Conservation (phyloP, 495 filamentous ascomycete species). For the Geopyxis carbonaria region DNA sequence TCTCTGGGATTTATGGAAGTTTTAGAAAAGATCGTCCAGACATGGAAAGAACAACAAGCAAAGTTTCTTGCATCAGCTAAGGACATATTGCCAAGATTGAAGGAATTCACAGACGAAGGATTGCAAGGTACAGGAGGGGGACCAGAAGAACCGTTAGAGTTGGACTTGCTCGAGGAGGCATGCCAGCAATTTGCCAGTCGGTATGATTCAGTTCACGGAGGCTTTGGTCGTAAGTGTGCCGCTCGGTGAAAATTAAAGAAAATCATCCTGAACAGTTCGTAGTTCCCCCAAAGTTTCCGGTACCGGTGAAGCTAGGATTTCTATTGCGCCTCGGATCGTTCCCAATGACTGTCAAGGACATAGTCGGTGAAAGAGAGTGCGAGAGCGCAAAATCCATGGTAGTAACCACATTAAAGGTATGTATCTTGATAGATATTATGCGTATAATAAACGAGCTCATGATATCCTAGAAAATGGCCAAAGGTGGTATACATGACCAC, state of each 20-base stretch:
- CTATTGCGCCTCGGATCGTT: conserved; percentile 60
- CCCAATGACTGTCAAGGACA: conserved; percentile 53
- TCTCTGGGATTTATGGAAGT: conserved; percentile 63
- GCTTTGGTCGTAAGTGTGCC: conserved; percentile 42
- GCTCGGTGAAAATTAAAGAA: too few species aligned
- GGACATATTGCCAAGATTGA: conserved; percentile 61
- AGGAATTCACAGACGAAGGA: conserved; percentile 49
- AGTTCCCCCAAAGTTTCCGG: conserved; percentile 73
- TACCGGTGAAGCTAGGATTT: conserved; percentile 68
- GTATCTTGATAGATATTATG: neutral
- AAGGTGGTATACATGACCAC: conserved; percentile 82
- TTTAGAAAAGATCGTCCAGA: conserved; percentile 56
- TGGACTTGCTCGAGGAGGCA: conserved; percentile 84
- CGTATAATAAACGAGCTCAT: conserved; percentile 1
- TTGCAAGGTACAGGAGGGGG: conserved; percentile 30
- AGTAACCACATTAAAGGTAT: conserved; percentile 47
- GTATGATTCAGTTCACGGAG: conserved; percentile 62
- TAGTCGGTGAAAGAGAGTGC: conserved; percentile 72
- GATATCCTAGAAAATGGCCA: conserved; percentile 43
- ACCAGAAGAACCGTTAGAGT: conserved; percentile 53
- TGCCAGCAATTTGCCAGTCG: conserved; percentile 59
- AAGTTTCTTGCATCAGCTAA: conserved; percentile 65
- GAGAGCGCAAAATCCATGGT: conserved; percentile 64
- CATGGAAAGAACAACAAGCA: conserved; percentile 73
- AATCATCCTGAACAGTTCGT: too few species aligned